These are phyloP conservation scores for Candida nonsorbophila DNA, from an alignment of 805 yeast species.

Conservation along the genomic window DNA sequence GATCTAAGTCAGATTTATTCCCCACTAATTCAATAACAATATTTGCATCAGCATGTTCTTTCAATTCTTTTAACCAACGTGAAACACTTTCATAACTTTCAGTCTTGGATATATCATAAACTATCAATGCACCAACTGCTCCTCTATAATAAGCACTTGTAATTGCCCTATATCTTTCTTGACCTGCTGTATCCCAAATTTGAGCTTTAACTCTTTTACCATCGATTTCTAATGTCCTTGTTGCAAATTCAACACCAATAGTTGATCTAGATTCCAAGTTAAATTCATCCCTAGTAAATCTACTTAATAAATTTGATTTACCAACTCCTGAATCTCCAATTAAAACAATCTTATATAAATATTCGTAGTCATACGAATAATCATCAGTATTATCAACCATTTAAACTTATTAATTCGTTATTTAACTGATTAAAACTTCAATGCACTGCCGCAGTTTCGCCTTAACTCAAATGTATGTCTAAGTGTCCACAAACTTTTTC, in stretches of 20 bases:
- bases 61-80: conserved; percentile 86
- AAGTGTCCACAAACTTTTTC: too few species aligned
- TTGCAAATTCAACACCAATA: conserved; percentile 94
- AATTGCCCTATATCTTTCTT: conserved; percentile 96
- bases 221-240: conserved; percentile 86
- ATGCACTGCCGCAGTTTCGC: too few species aligned
- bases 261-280: conserved; percentile 96
- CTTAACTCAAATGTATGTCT: too few species aligned
- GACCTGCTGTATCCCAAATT: conserved; percentile 99
- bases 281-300: conserved; percentile 96
- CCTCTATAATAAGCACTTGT: conserved; percentile 97
- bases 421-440: too few species aligned
- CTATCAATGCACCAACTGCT: conserved; percentile 95
- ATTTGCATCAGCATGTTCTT: conserved; percentile 90
- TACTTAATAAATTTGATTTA: conserved; percentile 86
- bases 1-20: conserved; percentile 86
- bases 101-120: conserved; percentile 90
- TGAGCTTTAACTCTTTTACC: conserved; percentile 97
- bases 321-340: conserved; percentile 99
- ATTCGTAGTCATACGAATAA: conserved; percentile 71
- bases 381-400: conserved; percentile 41
- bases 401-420: background rate
- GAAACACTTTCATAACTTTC: conserved; percentile 81
- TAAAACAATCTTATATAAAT: conserved; percentile 88
- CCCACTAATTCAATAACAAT: conserved; percentile 93